These are phyloP conservation scores for Podospora anserina DNA, from an alignment of 495 filamentous ascomycete species.

Conservation along the genomic window DNA sequence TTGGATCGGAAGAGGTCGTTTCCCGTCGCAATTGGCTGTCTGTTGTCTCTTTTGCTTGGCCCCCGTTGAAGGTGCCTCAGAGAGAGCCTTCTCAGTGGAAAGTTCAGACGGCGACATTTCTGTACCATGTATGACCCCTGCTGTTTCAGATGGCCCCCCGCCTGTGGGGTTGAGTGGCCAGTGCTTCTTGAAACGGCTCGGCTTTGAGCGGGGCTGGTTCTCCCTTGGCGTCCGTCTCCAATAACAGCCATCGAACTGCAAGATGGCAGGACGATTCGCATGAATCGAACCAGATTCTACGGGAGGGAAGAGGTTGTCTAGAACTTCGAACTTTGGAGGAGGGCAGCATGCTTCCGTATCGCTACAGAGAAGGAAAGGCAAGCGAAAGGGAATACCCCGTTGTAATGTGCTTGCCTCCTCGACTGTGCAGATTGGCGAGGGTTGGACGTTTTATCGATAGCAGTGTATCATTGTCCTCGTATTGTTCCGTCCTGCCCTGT, in stretches of 20 bases:
- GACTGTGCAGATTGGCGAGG: neutral
- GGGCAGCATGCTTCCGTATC: too few species aligned
- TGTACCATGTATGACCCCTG: neutral
- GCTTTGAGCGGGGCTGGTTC: neutral
- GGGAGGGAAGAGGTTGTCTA: neutral
- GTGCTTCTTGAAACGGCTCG: neutral
- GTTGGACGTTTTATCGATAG: neutral
- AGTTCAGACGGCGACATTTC: neutral
- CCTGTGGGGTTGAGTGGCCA: neutral
- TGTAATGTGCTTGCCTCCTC: neutral
- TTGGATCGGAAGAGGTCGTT: neutral
- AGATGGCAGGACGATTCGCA: neutral
- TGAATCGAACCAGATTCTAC: neutral
- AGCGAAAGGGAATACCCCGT: too few species aligned
- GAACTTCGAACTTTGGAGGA: neutral
- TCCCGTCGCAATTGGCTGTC: neutral
- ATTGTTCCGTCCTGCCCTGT: neutral
- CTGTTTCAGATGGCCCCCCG: neutral
- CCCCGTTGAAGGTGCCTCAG: neutral
- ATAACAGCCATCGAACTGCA: neutral
- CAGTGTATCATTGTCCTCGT: slow-evolving; percentile 3
- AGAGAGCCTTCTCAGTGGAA: neutral
- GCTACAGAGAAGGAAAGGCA: neutral
- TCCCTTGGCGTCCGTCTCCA: neutral
- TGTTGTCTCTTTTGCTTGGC: neutral